These are phyloP conservation scores for Peniophora sp. DNA, from an alignment of 1,284 basidiomycete species.

Conservation along the genomic window DNA sequence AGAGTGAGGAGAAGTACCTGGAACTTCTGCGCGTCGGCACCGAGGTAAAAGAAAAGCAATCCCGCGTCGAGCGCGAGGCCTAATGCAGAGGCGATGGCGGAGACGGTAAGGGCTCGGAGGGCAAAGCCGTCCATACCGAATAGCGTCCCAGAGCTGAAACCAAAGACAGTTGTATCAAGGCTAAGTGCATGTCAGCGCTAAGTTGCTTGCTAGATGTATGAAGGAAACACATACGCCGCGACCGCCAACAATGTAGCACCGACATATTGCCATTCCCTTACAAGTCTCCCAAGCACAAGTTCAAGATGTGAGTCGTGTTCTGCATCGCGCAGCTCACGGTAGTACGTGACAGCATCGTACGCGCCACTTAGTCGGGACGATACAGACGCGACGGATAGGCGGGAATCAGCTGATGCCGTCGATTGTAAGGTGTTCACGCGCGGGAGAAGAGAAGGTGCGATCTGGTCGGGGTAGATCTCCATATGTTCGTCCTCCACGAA, in stretches of 20 bases:
- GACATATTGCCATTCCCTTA: constrained; percentile 27
- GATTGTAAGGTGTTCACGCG: not conserved
- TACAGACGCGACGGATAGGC: too few relatives aligned
- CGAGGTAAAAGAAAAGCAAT: not conserved
- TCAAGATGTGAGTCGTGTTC: constrained; percentile 41
- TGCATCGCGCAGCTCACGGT: constrained; percentile 43
- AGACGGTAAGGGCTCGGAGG: not conserved
- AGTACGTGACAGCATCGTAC: constrained; percentile 47
- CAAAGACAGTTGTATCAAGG: constrained; percentile 20
- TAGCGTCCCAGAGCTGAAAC: not conserved
- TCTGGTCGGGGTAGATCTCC: constrained; percentile 2
- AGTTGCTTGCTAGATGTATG: not conserved
- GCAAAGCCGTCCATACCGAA: not conserved
- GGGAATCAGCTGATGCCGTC: too few relatives aligned
- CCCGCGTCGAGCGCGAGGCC: not conserved
- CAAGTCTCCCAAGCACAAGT: constrained; percentile 23
- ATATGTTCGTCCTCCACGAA: not conserved
- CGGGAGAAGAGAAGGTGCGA: not conserved
- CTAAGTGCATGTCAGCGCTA: constrained; percentile 6
- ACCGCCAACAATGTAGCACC: constrained; percentile 22
- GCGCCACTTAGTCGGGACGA: constrained; percentile 7
- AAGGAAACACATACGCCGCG: constrained; percentile 15
- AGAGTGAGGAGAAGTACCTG: not conserved
- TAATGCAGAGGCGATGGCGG: not conserved
- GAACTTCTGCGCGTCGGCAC: not conserved